Evolutionary conservation across 768 basidiomycete species (phyloP), one percentile per base, ranked within the genome.

Genomic region (Kwoniella europaea): DNA sequence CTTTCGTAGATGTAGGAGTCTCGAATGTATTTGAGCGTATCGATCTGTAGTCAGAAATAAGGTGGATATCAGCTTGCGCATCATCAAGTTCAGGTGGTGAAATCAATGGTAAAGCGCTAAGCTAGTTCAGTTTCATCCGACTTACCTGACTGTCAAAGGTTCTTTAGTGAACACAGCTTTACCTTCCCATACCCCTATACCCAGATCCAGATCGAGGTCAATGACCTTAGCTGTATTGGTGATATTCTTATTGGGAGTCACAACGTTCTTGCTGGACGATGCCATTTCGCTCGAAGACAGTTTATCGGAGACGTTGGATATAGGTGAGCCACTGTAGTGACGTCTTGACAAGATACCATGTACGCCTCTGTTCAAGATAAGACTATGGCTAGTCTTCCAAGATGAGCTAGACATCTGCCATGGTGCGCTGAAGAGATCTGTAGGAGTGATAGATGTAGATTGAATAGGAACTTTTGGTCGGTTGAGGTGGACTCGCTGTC

Each of bases 121-220:
- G 35, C 35, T 35, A 35, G 35, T 29, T 29, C 29, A 29, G 4
- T 35, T 9, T 6, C 6, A 35, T 35, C 35, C 7, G 35, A 16
- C 61, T 56, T 27, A 68, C 60, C 67, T 53, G 27, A 63, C 20
- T 10, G 20, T 15, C 42, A 35, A 15, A 5, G 68, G 63, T n/a
- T 70, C 56, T 53, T 56, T 29, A 3, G 43, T 41, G 35, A 70
- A 70, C 1, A 70, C 50, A 29, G 68, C 63, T 52, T 58, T 52
- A 18, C 68, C 68, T 50, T 63, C 63, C 68, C 68, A 70, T 10
- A 59, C 42, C 7, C 68, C 63, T 18, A 70, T 65, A 9, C 63
- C 62, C 3, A 42, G 2, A 10, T 59, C 68, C 55, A 53, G 18
- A 65, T 52, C 60, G 3, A 27, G 46, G 13, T 24, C 53, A n/a